Evolutionary conservation across 1,284 basidiomycete species (phyloP), one percentile per base, ranked within the genome.

Genomic region (Papiliotrema flavescens): DNA sequence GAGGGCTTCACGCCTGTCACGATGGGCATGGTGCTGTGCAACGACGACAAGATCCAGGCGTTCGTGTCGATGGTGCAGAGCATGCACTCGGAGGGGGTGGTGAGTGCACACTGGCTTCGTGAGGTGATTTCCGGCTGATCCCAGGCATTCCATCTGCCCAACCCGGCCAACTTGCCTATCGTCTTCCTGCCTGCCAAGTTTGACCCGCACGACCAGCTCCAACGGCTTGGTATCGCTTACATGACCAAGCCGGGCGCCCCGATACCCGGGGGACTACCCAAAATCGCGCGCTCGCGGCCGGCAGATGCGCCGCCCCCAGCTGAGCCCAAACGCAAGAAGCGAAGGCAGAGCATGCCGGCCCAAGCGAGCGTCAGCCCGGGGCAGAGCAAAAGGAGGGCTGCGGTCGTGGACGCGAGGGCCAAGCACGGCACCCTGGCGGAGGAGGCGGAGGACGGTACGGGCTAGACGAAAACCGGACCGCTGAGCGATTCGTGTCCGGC

Each of bases 1-100:
- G 71, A 75, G 43, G 73, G 73, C 2, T 62, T 69, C 34, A 61
- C 71, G 3, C 73, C 73, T 0, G 61, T 69, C 6, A 61, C 71
- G 0, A 73, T 73, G 71, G 73, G 71, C n/a, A 75, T 75, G 73
- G 73, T 75, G 9, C 54, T 75, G 26, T 73, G 71, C 50, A 71
- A 73, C 47, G 71, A 70, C 52, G 59, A 65, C 22, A 60, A 68
- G 22, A 56, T 65, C 23, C 46, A 53, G 52, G 54, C 55, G 9
- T 75, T 67, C 49, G 71, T 73, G 35, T 48, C 61, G 22, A 70
- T 75, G 69, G 73, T 75, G 0, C 71, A 73, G 23, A 66, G 69
- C 11, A 54, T 75, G 17, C 73, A 75, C 48, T 64, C 70, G 1
- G 71, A 73, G 54, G 73, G 73, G 26, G 71, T 73, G 22, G 71